These are phyloP conservation scores for Raffaelea arxii DNA, from an alignment of 2,329 filamentous ascomycete species.

Conservation along the genomic window DNA sequence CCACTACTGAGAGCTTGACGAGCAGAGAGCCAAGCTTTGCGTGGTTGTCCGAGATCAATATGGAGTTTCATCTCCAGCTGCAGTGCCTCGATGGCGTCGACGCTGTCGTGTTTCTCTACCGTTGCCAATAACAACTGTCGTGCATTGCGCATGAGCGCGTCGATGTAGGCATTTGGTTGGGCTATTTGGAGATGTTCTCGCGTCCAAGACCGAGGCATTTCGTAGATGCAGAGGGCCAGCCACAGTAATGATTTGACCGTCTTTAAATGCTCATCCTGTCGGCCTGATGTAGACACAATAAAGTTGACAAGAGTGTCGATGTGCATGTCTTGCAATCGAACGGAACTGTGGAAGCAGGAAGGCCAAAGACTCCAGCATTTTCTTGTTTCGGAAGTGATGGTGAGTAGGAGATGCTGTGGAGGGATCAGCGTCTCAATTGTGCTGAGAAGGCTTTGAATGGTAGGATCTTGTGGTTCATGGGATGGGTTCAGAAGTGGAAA, in stretches of 20 bases:
- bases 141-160: constrained; percentile 34
- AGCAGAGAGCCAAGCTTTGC: constrained; percentile 41
- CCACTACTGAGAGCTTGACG: constrained; percentile 41
- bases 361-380: not conserved
- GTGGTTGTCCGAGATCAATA: constrained; percentile 44
- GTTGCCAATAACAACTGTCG: constrained; percentile 35
- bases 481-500: no score
- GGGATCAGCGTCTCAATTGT: no score
- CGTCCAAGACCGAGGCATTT: no score
- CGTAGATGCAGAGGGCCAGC: no score
- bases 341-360: not conserved
- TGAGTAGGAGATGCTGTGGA: not conserved
- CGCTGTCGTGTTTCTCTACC: constrained; percentile 37
- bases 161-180: constrained; percentile 31
- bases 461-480: no score
- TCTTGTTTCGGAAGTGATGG: no score
- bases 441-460: no score
- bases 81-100: constrained; percentile 43
- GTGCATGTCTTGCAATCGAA: constrained; percentile 12
- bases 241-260: no score
- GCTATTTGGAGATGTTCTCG: no score
- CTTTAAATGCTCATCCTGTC: constrained; percentile 16
- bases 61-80: constrained; percentile 41
- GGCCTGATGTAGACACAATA: no score
- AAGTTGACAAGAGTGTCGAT: constrained; percentile 19